A percentile compares a stretch with the other conserved stretches of the same genome.
These are phyloP conservation scores for Taphrina wiesneri DNA, from an alignment of 1,139 yeast species.

Conservation along the genomic window DNA sequence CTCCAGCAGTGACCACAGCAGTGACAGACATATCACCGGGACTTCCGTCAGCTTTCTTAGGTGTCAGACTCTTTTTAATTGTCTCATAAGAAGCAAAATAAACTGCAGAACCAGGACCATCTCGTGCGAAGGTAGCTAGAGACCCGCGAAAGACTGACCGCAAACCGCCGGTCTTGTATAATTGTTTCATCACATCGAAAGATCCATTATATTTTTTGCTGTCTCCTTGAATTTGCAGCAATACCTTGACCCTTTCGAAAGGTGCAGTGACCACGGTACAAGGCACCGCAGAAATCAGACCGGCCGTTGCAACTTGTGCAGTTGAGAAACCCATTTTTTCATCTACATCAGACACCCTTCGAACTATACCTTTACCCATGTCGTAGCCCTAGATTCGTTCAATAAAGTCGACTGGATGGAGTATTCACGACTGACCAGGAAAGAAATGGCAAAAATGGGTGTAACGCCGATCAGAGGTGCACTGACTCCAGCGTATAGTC, in stretches of 20 bases:
- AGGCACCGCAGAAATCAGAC: slow-evolving; percentile 93
- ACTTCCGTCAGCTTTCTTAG: slow-evolving; percentile 57
- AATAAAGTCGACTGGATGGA: neutral
- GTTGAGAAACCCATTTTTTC: slow-evolving; percentile 55
- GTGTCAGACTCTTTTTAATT: slow-evolving; percentile 64
- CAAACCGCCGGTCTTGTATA: slow-evolving; percentile 80
- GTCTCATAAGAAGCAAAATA: slow-evolving; percentile 94
- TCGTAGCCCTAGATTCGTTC: slow-evolving; percentile 68
- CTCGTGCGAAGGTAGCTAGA: slow-evolving; percentile 88
- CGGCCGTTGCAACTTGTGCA: slow-evolving; percentile 81
- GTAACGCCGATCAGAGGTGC: slow-evolving; percentile 94
- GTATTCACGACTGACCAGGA: slow-evolving; percentile 58
- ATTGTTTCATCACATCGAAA: slow-evolving; percentile 63
- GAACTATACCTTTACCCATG: slow-evolving; percentile 76
- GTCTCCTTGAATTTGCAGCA: slow-evolving; percentile 72
- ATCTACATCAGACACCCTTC: slow-evolving; percentile 49
- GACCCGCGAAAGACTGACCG: slow-evolving; percentile 88
- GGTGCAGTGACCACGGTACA: slow-evolving; percentile 96
- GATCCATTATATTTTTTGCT: slow-evolving; percentile 53
- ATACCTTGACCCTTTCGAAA: slow-evolving; percentile 91
- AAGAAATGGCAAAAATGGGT: slow-evolving; percentile 96
- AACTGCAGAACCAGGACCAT: slow-evolving; percentile 97
- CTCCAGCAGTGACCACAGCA: slow-evolving; percentile 89
- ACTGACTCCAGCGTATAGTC: slow-evolving; percentile 81
- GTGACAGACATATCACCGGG: slow-evolving; percentile 78